phyloP scores from a whole-genome alignment of 176 grass and related monocot genomes.

The Musa beccarii region DNA sequence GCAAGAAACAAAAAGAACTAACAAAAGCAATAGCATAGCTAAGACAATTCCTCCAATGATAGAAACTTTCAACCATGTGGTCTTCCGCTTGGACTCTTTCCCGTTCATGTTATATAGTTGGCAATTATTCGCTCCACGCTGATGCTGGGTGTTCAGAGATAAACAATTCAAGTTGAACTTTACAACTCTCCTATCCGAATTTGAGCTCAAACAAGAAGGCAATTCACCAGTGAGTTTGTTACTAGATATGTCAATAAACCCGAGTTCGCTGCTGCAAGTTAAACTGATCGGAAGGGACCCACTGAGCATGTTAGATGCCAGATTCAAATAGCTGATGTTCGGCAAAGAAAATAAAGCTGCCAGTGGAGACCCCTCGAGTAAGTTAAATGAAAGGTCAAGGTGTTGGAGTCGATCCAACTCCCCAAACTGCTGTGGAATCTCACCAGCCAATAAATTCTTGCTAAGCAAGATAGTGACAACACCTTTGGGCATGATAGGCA shows the following conservation, averaged over 20 bases:
- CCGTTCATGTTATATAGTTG: constrained; percentile 21
- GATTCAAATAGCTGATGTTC: constrained; percentile 81
- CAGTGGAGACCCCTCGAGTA: constrained; percentile 50
- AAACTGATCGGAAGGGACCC: constrained; percentile 55
- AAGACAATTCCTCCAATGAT: constrained; percentile 55
- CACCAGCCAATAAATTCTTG: constrained; percentile 74
- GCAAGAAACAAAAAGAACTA: constrained; percentile 51
- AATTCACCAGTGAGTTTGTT: constrained; percentile 63
- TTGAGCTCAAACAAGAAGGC: constrained; percentile 65
- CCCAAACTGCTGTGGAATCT: constrained; percentile 60
- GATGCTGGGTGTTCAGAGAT: constrained; percentile 32
- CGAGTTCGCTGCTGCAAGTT: constrained; percentile 59
- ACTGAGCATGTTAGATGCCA: constrained; percentile 81
- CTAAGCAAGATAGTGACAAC: constrained; percentile 75
- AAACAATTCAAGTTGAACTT: constrained; percentile 87
- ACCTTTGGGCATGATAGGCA: constrained; percentile 56
- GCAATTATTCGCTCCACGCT: constrained; percentile 63
- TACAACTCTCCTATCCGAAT: constrained; percentile 62
- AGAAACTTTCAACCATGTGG: constrained; percentile 38
- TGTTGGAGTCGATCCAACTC: constrained; percentile 64
- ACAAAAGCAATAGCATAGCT: constrained; percentile 47
- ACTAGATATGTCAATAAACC: constrained; percentile 78
- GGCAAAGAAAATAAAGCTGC: constrained; percentile 63
- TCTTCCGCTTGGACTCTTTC: constrained; percentile 28
- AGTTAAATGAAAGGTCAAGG: constrained; percentile 85